Percentiles rank a stretch among this genome's conserved stretches.
phyloP scores from a whole-genome alignment of 345 rosid genomes.

The Gossypium thurberi region DNA sequence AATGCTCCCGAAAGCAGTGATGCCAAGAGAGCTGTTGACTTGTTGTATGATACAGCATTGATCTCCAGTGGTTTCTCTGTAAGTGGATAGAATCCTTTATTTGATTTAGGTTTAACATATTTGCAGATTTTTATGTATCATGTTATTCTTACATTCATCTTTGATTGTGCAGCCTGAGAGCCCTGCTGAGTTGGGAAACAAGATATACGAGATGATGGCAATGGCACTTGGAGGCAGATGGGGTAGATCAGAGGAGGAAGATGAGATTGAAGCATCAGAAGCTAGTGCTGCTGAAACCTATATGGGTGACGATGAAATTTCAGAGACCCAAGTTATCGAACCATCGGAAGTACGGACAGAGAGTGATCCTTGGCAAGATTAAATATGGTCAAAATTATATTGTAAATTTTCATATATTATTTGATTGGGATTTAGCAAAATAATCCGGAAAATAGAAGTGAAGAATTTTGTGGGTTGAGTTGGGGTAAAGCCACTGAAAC shows the following conservation, averaged over 20 bases:
- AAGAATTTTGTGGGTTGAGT: no score
- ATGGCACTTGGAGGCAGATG: conserved; percentile 98
- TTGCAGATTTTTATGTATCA: background rate
- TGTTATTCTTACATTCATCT: background rate
- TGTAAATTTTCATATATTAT: no score
- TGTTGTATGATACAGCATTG: conserved; percentile 83
- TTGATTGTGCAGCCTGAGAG: conserved; percentile 74
- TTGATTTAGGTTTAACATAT: background rate
- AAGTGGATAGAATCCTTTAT: conserved; percentile 17
- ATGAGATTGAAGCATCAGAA: conserved; percentile 18
- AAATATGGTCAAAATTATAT: background rate
- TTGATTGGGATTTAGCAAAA: no score
- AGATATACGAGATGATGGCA: conserved; percentile 97
- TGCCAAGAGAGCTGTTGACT: conserved; percentile 87
- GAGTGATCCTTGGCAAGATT: conserved; percentile 85
- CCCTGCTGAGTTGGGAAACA: conserved; percentile 89
- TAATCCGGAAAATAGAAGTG: no score
- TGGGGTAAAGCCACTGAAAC: no score
- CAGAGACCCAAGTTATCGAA: conserved; percentile 66
- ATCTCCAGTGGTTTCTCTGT: conserved; percentile 96
- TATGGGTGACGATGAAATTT: conserved; percentile 13
- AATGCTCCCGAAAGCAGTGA: conserved; percentile 74
- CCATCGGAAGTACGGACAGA: conserved; percentile 88
- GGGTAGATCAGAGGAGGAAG: conserved; percentile 67
- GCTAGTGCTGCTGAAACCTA: conserved; percentile 27